These are phyloP conservation scores for Quercus gilva DNA, from an alignment of 306 rosid genomes.

Conservation along the genomic window DNA sequence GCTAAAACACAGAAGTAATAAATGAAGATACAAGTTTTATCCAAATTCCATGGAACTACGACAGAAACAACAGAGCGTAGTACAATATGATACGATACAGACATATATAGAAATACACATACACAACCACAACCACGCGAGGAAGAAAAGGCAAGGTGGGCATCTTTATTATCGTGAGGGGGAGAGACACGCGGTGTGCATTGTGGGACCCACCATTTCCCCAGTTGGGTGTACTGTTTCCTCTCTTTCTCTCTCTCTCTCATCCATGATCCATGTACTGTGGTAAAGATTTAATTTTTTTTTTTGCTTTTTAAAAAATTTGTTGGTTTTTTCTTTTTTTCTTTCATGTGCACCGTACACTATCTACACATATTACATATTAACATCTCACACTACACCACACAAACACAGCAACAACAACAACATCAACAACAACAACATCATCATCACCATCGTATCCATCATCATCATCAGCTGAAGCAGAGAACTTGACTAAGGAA, in stretches of 20 bases:
- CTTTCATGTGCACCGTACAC: not conserved
- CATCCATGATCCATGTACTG: not conserved
- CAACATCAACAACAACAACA: constrained; percentile 10
- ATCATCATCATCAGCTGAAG: constrained; percentile 19
- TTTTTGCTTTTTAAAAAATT: not conserved
- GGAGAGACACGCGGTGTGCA: constrained; percentile 38
- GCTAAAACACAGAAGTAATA: too few species aligned
- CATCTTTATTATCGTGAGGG: constrained; percentile 24
- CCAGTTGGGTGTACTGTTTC: constrained; percentile 31
- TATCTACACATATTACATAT: not conserved
- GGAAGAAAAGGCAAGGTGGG: not conserved
- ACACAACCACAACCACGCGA: too few species aligned
- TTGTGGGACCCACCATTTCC: constrained; percentile 33
- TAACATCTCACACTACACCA: constrained; percentile 1
- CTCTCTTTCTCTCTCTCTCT: constrained; percentile 17
- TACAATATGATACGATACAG: too few species aligned
- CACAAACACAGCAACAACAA: constrained; percentile 19
- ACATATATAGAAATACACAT: too few species aligned
- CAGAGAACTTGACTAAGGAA: constrained; percentile 9
- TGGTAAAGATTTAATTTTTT: not conserved
- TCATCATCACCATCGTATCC: constrained; percentile 9
- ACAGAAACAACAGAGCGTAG: too few species aligned
- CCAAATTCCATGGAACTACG: too few species aligned
- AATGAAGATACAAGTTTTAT: too few species aligned
- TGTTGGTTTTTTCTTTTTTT: not conserved